Evolutionary conservation across 2,329 filamentous ascomycete genomes (phyloP).

Genomic region (Penicillium sp.): DNA sequence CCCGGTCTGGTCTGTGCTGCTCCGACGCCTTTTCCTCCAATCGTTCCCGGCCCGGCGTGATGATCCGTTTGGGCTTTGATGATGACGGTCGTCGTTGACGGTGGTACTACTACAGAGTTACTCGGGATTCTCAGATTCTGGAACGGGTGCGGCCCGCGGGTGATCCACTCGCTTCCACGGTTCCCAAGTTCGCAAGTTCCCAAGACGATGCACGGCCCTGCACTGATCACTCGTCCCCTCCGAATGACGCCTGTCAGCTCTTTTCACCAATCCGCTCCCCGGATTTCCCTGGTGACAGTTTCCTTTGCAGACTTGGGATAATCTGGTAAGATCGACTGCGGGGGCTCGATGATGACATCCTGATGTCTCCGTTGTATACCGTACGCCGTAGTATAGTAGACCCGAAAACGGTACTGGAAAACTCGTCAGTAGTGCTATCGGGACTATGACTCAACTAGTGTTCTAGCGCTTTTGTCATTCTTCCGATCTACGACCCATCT

Average conservation of each 20-base stretch:
- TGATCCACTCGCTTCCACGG: constrained; percentile 18
- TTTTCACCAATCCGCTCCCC: background rate
- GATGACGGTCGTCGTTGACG: background rate
- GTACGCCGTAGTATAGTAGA: background rate
- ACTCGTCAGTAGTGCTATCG: background rate
- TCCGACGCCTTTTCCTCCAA: constrained; percentile 6
- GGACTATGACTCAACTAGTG: background rate
- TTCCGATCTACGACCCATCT: background rate
- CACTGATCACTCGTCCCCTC: constrained; percentile 23
- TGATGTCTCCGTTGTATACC: background rate
- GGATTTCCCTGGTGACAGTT: background rate
- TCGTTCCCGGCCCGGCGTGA: constrained; percentile 4
- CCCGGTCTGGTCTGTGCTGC: constrained; percentile 7
- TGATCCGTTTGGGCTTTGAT: background rate
- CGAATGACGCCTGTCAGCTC: constrained; percentile 14
- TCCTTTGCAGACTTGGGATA: background rate
- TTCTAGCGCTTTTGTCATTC: background rate
- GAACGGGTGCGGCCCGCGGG: constrained; percentile 22
- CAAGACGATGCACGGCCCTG: constrained; percentile 19
- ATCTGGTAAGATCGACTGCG: no score
- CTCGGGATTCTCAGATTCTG: background rate
- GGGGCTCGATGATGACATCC: constrained; percentile 6
- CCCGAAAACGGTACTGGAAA: background rate
- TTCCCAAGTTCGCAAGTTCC: constrained; percentile 5
- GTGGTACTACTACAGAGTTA: constrained; percentile 2